Base-by-base conservation (phyloP, 768 basidiomycete species). In the Tephrocybe sp. region DNA sequence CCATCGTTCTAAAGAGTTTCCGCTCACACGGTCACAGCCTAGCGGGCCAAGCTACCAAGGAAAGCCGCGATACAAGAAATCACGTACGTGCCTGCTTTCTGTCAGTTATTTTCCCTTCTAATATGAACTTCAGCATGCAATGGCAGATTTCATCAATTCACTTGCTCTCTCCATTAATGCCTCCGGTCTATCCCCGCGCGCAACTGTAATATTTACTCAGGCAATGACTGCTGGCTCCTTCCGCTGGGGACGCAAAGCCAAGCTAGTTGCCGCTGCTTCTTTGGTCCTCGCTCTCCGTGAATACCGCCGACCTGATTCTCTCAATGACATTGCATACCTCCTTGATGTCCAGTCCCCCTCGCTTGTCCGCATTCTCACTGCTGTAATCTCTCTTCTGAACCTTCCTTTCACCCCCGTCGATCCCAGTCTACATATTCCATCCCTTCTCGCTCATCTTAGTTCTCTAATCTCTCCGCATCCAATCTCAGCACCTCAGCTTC, bases 191-290 rank as follows among this genome's bases (percentile, higher is more conserved):
- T 74, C 83, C 54, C 74, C 79, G 57, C 87, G 89, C 56, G 85
- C 85, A 11, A 77, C 76, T 52, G 73, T 74, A 49, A 67, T 92
- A 22, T 92, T 92, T 68, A 78, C 79, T 67, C 82, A 85, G 57
- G 80, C 80, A 20, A 88, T 84, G 79, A 53, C 67, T 19, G 72
- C 72, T 30, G 79, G 78, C 12, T 65, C 71, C 9, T 85, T 81
- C 62, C 79, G 79, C 33, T 93, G 89, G 89, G 90, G 91, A 33
- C 75, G 80, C 45, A 83, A 77, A 55, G 84, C 89, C 17, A 89
- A 79, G 65, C 69, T 81, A 39, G 74, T 80, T 11, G 85, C 86
- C 0, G 91, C 82, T 11, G 87, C 84, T 2, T 80, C 83, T 40
- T 70, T 91, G 22, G 77, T 82, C 20, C 76, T 91, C 49, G 83